These are phyloP conservation scores for Aspergillaceae sp. DNA, from an alignment of 2,329 filamentous ascomycete genomes.

Conservation along the genomic window DNA sequence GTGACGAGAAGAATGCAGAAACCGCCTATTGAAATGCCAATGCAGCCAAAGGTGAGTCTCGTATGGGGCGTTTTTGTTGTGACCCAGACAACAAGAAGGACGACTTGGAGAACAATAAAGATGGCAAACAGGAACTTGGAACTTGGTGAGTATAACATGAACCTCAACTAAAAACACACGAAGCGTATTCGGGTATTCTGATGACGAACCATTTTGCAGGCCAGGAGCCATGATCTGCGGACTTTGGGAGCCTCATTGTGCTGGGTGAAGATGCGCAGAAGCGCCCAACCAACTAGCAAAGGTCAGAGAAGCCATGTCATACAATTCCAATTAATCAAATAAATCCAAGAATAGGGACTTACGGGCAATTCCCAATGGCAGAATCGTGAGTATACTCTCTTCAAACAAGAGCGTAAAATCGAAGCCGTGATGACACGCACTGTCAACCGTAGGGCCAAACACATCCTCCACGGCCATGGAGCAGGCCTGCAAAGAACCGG, in stretches of 20 bases:
- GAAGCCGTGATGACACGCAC: constrained; percentile 31
- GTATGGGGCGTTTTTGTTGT: background rate
- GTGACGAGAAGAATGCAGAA: constrained; percentile 26
- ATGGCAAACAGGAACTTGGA: constrained; percentile 8
- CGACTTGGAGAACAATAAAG: constrained; percentile 23
- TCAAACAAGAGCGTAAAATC: constrained; percentile 42
- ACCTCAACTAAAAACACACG: too few species aligned
- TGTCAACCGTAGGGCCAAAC: background rate
- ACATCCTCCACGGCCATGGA: background rate
- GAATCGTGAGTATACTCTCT: constrained; percentile 32
- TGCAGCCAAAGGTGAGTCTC: constrained; percentile 12
- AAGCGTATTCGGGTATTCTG: too few species aligned
- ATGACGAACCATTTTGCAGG: too few species aligned
- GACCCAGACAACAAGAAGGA: constrained; percentile 5
- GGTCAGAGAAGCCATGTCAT: constrained; percentile 18
- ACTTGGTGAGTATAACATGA: constrained; percentile 23
- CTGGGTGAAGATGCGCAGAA: too few species aligned
- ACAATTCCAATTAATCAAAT: constrained; percentile 16
- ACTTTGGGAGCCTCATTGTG: background rate
- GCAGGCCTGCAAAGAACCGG: background rate
- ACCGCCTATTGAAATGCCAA: constrained; percentile 25
- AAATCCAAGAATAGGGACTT: too few species aligned
- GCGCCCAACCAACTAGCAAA: too few species aligned
- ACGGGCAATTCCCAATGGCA: constrained; percentile 30
- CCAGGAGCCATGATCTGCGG: constrained; percentile 24